Base-by-base conservation (phyloP, 108 stramenopile species). In the Phaeodactylum tricornutum region DNA sequence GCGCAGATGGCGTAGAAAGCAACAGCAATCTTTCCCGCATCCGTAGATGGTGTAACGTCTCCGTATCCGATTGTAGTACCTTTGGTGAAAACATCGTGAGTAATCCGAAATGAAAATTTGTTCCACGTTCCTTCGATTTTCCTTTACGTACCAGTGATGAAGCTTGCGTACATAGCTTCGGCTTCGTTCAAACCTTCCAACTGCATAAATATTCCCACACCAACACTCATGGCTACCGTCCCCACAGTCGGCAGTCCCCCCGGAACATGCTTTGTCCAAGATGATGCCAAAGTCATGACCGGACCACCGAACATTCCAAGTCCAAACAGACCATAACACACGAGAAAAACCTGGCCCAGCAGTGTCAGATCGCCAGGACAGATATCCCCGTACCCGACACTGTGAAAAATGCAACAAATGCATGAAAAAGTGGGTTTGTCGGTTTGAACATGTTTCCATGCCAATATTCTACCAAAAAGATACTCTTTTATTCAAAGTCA, bases 301-400 rank as follows among this genome's bases (percentile, higher is more conserved):
- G 75, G 75, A 24, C 75, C 75, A 45, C 70, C 68, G 47, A 77
- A 72, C 37, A 77, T 67, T 4, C 75, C 75, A 20, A 77, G 47
- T 19, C 75, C 75, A 53, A 29, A 46, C 22, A 77, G 60, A 4
- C 66, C 53, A 21, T 69, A 44, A n/a, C 56, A 15, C 0, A 64
- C 38, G 26, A 77, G 51, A 40, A 77, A 77, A 14, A 69, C 19
- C 43, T 47, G 22, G 33, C 75, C 75, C 4, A 50, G 15, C 9
- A 49, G 23, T 23, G 50, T 41, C 3, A 57, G 40, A 19, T 72
- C 40, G 21, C 47, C 51, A 0, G 75, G 75, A 43, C 75, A 77
- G 47, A 77, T 77, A 37, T 77, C 75, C 23, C 75, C 70, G 48
- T 64, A 77, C 23, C 75, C 69, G 36, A 72, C 61, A 2, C 72